Conservation (phyloP, 768 basidiomycete genomes). For the Candolleomyces efflorescens region DNA sequence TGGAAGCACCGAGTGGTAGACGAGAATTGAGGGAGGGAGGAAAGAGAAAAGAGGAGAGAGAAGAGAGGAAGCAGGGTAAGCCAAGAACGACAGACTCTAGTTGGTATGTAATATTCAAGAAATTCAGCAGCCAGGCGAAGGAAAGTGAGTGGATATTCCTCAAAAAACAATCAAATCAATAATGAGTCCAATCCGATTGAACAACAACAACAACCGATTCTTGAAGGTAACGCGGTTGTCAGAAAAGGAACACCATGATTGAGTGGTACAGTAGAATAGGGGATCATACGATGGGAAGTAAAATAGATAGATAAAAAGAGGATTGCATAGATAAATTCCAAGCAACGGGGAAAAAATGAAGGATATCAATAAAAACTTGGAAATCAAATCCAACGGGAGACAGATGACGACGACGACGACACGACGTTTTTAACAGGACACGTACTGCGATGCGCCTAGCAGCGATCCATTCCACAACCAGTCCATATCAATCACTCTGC, state of each 20-base stretch:
- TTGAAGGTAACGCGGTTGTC: too few species aligned
- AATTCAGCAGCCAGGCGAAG: not conserved
- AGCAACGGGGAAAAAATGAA: not conserved
- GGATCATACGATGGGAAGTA: not conserved
- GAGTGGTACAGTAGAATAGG: not conserved
- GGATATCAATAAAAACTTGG: not conserved
- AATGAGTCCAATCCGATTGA: not conserved
- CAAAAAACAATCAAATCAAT: not conserved
- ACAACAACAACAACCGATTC: too few species aligned
- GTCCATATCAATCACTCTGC: slow-evolving; percentile 1
- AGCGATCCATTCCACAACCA: not conserved
- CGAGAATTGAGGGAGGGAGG: too few species aligned
- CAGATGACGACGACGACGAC: not conserved
- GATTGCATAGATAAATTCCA: not conserved
- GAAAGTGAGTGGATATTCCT: not conserved
- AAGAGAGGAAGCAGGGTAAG: too few species aligned
- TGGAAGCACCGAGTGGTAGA: too few species aligned
- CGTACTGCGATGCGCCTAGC: not conserved
- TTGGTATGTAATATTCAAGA: not conserved
- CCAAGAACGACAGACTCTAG: not conserved
- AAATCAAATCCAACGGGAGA: not conserved
- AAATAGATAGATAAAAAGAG: not conserved
- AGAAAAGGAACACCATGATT: not conserved
- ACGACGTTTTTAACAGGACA: not conserved
- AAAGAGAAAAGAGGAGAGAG: too few species aligned